Evolutionary conservation across 1,284 basidiomycete genomes (phyloP).

Genomic region (Pascua sp.): DNA sequence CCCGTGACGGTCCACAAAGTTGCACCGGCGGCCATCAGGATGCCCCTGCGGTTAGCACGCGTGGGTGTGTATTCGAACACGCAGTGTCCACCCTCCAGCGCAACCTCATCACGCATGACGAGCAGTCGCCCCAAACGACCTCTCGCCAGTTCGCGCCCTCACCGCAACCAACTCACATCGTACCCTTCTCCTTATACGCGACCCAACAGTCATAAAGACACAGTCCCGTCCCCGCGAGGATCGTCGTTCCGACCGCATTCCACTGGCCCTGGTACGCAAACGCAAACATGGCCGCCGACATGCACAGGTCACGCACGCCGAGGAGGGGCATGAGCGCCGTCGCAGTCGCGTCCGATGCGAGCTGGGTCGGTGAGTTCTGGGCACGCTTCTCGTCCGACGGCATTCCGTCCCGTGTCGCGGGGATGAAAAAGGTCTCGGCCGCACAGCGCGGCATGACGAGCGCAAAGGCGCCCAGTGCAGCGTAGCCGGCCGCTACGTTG

Average conservation of each 20-base stretch:
- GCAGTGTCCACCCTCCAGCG: background rate
- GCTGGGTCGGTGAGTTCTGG: too few relatives aligned
- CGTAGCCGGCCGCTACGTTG: background rate
- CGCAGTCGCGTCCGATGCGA: too few relatives aligned
- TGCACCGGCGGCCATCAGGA: conserved; percentile 41
- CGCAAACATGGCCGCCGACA: background rate
- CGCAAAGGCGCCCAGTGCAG: background rate
- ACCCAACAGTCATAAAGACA: background rate
- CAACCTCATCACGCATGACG: too few relatives aligned
- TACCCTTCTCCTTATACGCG: background rate
- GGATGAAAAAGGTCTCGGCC: conserved; percentile 1
- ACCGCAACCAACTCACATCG: background rate
- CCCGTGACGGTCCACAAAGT: conserved; percentile 35
- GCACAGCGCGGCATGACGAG: background rate
- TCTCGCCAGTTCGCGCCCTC: background rate
- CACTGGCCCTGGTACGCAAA: background rate
- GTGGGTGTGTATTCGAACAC: too few relatives aligned
- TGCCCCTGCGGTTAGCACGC: conserved; percentile 4
- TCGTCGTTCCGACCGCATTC: background rate
- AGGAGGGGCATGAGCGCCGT: background rate
- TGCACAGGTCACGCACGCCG: background rate
- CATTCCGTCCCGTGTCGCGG: background rate
- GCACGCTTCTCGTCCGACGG: too few relatives aligned
- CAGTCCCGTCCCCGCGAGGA: background rate
- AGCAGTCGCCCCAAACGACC: background rate